Conservation (phyloP, 352 stramenopile genomes). For the Aphanomyces stellatus region DNA sequence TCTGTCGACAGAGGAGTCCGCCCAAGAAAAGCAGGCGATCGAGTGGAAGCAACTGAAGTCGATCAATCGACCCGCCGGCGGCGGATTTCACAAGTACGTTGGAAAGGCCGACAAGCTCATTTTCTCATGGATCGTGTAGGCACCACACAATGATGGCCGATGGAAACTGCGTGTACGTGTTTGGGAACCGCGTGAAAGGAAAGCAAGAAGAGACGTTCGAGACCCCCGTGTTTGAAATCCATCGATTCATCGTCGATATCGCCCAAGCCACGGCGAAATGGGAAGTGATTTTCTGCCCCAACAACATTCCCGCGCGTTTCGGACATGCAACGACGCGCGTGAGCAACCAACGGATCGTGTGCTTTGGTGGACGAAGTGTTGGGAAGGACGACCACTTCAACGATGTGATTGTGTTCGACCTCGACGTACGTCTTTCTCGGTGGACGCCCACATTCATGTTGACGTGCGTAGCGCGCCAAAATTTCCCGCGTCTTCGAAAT, state of each 20-base stretch:
- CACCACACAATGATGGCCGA: constrained; percentile 9
- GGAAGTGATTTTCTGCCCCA: background rate
- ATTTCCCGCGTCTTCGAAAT: background rate
- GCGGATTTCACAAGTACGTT: background rate
- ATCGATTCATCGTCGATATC: background rate
- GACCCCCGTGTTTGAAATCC: background rate
- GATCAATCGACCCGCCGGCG: background rate
- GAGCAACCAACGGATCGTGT: background rate
- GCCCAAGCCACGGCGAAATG: background rate
- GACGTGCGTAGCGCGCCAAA: background rate
- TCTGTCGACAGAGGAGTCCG: background rate
- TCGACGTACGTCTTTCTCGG: background rate
- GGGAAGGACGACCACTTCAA: background rate
- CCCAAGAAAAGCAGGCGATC: background rate
- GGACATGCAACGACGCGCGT: background rate
- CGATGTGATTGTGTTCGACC: constrained; percentile 5
- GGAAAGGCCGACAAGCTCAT: background rate
- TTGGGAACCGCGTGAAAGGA: background rate
- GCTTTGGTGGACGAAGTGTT: background rate
- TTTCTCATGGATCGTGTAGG: background rate
- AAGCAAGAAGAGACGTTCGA: background rate
- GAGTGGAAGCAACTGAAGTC: background rate
- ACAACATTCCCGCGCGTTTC: background rate
- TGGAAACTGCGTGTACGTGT: constrained; percentile 1
- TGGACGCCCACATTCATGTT: background rate